Conservation (phyloP, 1,139 yeast genomes). For the Taphrina flavorubra region DNA sequence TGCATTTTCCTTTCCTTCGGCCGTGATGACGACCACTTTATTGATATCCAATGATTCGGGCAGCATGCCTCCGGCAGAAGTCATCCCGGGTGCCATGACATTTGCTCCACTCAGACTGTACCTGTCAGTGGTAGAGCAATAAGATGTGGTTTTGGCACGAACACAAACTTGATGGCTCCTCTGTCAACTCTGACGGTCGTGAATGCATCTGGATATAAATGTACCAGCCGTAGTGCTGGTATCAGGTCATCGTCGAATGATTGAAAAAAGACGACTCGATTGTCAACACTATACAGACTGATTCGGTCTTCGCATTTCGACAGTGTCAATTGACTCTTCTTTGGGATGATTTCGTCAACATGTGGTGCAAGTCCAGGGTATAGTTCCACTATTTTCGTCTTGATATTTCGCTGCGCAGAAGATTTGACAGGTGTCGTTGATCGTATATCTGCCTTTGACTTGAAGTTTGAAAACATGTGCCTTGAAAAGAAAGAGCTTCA, state of each 20-base stretch:
- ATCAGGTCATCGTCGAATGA: slow-evolving; percentile 77
- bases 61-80: slow-evolving; percentile 83
- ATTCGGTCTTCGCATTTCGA: slow-evolving; percentile 63
- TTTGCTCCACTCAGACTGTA: slow-evolving; percentile 35
- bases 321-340: slow-evolving; percentile 82
- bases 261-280: slow-evolving; percentile 63
- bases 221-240: slow-evolving; percentile 78
- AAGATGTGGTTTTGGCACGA: background rate
- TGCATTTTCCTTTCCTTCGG: slow-evolving; percentile 92
- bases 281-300: slow-evolving; percentile 42
- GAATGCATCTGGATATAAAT: slow-evolving; percentile 78
- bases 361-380: slow-evolving; percentile 74
- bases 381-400: slow-evolving; percentile 70
- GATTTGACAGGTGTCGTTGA: slow-evolving; percentile 65
- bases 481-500: background rate
- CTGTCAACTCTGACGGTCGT: slow-evolving; percentile 91
- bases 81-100: slow-evolving; percentile 79
- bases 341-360: slow-evolving; percentile 84
- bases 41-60: slow-evolving; percentile 73
- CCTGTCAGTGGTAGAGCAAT: slow-evolving; percentile 59
- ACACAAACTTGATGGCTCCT: slow-evolving; percentile 92
- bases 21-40: slow-evolving; percentile 77
- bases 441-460: slow-evolving; percentile 31
- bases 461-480: slow-evolving; percentile 32
- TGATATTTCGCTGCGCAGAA: slow-evolving; percentile 85